Conservation (phyloP, 2,329 filamentous ascomycete species). For the Exophiala sp. region DNA sequence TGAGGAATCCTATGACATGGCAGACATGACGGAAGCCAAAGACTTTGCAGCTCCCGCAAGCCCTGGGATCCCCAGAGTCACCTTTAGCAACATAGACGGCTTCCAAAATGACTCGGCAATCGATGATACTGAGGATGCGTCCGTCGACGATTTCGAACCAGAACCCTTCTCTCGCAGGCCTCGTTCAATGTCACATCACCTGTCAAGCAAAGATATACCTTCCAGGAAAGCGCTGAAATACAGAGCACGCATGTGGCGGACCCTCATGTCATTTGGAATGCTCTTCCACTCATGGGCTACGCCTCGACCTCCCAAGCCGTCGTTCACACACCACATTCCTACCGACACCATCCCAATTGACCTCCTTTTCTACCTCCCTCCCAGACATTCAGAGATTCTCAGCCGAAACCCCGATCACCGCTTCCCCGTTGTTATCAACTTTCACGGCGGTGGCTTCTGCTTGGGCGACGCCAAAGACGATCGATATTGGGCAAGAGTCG, state of each 20-base stretch:
- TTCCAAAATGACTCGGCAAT: slow-evolving; percentile 11
- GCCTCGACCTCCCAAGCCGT: slow-evolving; percentile 58
- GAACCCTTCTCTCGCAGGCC: slow-evolving; percentile 13
- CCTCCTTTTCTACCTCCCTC: slow-evolving; percentile 61
- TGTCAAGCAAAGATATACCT: slow-evolving; percentile 22
- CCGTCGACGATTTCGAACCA: slow-evolving; percentile 10
- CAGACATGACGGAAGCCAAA: slow-evolving; percentile 17
- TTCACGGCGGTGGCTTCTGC: slow-evolving; percentile 63
- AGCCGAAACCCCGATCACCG: slow-evolving; percentile 38
- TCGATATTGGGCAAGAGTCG: slow-evolving; percentile 55
- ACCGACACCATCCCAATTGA: slow-evolving; percentile 51
- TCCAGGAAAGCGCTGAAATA: slow-evolving; percentile 58
- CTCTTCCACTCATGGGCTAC: slow-evolving; percentile 60
- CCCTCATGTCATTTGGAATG: slow-evolving; percentile 67
- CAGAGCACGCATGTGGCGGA: slow-evolving; percentile 64
- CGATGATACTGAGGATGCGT: slow-evolving; percentile 12
- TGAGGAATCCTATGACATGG: slow-evolving; percentile 12
- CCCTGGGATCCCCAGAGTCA: slow-evolving; percentile 9
- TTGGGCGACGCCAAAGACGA: slow-evolving; percentile 60
- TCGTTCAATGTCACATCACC: slow-evolving; percentile 28
- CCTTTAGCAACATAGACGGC: slow-evolving; percentile 10
- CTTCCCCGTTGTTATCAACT: slow-evolving; percentile 60
- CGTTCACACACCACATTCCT: slow-evolving; percentile 57
- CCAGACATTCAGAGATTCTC: slow-evolving; percentile 33
- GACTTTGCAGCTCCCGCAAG: slow-evolving; percentile 13